phyloP scores from a whole-genome alignment of 768 basidiomycete species.

The Leccinum subgranulosum region DNA sequence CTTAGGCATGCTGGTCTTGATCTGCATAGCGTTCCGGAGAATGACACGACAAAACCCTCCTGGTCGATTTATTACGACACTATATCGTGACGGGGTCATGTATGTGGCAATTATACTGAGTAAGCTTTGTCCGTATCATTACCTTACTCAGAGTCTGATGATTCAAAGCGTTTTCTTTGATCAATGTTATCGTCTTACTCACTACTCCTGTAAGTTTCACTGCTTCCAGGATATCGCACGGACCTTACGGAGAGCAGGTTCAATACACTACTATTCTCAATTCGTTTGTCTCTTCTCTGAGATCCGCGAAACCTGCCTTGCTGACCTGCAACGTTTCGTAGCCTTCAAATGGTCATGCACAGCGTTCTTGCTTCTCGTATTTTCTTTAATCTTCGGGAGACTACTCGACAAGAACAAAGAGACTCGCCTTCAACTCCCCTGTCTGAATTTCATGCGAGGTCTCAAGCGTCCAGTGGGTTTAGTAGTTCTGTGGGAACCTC shows the following conservation, averaged over 20 bases:
- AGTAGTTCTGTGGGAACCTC: neutral
- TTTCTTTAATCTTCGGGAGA: constrained; percentile 24
- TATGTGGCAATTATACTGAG: constrained; percentile 17
- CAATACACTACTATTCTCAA: constrained; percentile 17
- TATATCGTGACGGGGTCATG: constrained; percentile 19
- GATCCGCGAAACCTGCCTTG: neutral
- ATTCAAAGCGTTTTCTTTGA: constrained; percentile 12
- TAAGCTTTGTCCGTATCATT: neutral
- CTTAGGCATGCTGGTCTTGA: constrained; percentile 16
- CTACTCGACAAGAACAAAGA: constrained; percentile 4
- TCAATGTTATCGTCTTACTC: constrained; percentile 15
- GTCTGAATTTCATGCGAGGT: constrained; percentile 8
- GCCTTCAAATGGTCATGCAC: constrained; percentile 21
- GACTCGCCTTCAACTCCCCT: neutral
- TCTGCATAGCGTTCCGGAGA: constrained; percentile 14
- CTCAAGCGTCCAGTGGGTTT: neutral
- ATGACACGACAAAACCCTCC: constrained; percentile 11
- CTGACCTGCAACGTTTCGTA: constrained; percentile 1
- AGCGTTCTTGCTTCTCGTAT: constrained; percentile 25
- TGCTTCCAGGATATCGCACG: neutral
- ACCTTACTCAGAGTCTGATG: neutral
- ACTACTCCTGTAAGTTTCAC: constrained; percentile 6
- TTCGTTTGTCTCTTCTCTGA: constrained; percentile 7
- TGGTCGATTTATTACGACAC: constrained; percentile 6
- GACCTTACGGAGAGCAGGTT: neutral